phyloP scores from a whole-genome alignment of 2,329 filamentous ascomycete species.

The Escovopsis sp. region DNA sequence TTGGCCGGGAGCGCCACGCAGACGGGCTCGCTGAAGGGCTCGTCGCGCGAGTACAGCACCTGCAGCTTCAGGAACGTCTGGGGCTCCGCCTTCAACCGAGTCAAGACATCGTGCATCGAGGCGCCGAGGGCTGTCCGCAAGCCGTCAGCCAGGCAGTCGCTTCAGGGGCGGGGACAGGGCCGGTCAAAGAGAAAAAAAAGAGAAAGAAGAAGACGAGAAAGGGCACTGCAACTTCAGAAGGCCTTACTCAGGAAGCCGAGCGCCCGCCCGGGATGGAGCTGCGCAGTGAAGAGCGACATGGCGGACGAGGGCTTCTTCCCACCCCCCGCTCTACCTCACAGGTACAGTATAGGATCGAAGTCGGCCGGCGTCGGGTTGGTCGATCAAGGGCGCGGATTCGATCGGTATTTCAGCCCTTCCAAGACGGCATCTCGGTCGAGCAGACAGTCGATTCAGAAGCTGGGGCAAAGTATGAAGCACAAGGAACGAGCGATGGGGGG shows the following conservation, averaged over 20 bases:
- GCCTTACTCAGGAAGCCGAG: constrained; percentile 42
- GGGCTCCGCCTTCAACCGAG: constrained; percentile 76
- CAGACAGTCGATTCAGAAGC: too few species aligned
- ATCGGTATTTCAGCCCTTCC: not conserved
- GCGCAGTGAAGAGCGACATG: constrained; percentile 41
- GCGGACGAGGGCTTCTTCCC: constrained; percentile 5
- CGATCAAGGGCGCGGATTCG: not conserved
- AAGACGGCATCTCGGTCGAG: not conserved
- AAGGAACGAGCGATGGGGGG: too few species aligned
- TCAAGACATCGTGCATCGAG: constrained; percentile 80
- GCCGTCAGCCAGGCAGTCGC: too few species aligned
- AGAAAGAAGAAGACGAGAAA: too few species aligned
- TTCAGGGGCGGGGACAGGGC: too few species aligned
- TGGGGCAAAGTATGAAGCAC: too few species aligned
- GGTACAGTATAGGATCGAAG: not conserved
- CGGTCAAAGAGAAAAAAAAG: too few species aligned
- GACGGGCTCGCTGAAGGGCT: constrained; percentile 63
- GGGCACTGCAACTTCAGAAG: too few species aligned
- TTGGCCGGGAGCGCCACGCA: constrained; percentile 67
- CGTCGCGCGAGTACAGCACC: constrained; percentile 60
- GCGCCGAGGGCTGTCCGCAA: constrained; percentile 82
- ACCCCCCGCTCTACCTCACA: too few species aligned
- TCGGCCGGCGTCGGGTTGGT: not conserved
- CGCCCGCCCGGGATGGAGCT: constrained; percentile 51
- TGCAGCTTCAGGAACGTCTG: constrained; percentile 72